Percentiles rank a stretch among this genome's conserved stretches.
These are phyloP conservation scores for Pichia manshurica DNA, from an alignment of 805 yeast species.

Conservation along the genomic window DNA sequence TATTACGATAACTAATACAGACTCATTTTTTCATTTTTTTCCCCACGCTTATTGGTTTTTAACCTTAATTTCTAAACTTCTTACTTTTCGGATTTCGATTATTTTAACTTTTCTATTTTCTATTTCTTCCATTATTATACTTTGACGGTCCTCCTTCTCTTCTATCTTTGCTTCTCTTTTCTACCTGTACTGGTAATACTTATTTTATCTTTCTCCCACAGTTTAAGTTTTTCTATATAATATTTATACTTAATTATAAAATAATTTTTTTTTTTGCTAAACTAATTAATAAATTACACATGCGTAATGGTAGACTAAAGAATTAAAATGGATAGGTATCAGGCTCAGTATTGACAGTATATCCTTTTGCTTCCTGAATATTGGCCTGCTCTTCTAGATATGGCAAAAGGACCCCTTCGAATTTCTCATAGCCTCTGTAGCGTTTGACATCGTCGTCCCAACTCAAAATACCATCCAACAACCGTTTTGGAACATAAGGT, in stretches of 20 bases:
- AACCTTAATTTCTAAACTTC: not conserved
- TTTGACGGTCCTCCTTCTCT: not conserved
- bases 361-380: slow-evolving; percentile 43
- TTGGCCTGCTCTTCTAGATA: slow-evolving; percentile 43
- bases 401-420: slow-evolving; percentile 49
- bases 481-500: slow-evolving; percentile 56
- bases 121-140: not conserved
- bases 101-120: not conserved
- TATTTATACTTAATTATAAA: too few species aligned
- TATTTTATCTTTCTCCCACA: too few species aligned
- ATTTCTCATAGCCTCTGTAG: slow-evolving; percentile 53
- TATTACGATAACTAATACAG: slow-evolving; percentile 32
- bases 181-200: not conserved
- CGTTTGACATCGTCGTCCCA: slow-evolving; percentile 58
- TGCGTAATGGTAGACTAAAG: too few species aligned
- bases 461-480: slow-evolving; percentile 51
- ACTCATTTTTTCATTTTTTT: not conserved
- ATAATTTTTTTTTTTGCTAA: too few species aligned
- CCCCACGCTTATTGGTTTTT: not conserved
- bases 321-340: slow-evolving; percentile 37
- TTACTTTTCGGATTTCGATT: not conserved
- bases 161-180: not conserved
- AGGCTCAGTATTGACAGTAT: slow-evolving; percentile 35
- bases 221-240: too few species aligned
- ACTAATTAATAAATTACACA: too few species aligned